Conservation (phyloP, 768 basidiomycete species). For the Cystofilobasidium bisporidii region DNA sequence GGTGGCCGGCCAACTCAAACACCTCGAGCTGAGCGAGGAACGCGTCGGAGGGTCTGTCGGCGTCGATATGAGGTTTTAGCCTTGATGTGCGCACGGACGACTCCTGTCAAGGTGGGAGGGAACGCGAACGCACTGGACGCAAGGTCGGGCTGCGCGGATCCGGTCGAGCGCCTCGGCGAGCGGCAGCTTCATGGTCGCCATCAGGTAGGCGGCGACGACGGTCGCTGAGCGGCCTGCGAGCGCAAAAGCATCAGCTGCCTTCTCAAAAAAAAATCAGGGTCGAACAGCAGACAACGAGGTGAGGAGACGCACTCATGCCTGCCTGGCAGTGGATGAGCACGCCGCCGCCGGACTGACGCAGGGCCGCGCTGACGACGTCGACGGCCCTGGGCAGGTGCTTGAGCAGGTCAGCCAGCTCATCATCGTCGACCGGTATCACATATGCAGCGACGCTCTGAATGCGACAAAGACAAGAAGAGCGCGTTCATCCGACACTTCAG, state of each 20-base stretch:
- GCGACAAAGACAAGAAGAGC: no score
- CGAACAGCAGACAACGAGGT: background rate
- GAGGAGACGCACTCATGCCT: conserved; percentile 62
- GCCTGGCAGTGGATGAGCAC: conserved; percentile 86
- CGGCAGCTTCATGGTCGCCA: conserved; percentile 58
- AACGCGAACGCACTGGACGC: conserved; percentile 53
- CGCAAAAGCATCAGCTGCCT: no score
- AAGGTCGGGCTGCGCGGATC: conserved; percentile 57
- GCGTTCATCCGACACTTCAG: no score
- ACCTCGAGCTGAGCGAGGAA: conserved; percentile 72
- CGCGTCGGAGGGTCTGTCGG: conserved; percentile 75
- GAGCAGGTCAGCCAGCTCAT: conserved; percentile 16
- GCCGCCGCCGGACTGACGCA: conserved; percentile 48
- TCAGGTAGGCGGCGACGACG: conserved; percentile 78
- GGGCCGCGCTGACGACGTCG: conserved; percentile 9
- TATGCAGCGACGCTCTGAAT: background rate
- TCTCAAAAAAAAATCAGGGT: no score
- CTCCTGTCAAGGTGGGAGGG: background rate
- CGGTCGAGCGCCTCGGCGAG: conserved; percentile 57
- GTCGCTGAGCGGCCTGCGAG: conserved; percentile 68
- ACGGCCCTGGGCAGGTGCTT: conserved; percentile 15
- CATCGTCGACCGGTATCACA: conserved; percentile 21
- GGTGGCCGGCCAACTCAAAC: conserved; percentile 63
- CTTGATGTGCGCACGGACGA: no score
- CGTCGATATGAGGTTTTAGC: no score